phyloP scores from a whole-genome alignment of 306 rosid genomes.

The Malus sieversii region DNA sequence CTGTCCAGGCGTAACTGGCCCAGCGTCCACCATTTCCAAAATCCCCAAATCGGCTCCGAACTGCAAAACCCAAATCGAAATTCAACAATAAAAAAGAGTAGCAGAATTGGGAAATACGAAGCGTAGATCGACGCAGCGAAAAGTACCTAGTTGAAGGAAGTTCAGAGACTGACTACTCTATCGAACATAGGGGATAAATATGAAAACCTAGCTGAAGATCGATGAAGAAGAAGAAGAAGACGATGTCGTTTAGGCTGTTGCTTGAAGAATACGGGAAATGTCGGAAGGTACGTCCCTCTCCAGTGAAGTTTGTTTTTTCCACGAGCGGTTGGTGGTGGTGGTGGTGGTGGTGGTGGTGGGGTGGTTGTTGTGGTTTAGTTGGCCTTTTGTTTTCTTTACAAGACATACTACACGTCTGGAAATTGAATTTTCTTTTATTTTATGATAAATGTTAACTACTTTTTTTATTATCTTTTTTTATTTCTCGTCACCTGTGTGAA shows the following conservation, averaged over 20 bases:
- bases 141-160: constrained; percentile 24
- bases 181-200: constrained; percentile 31
- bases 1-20: constrained; percentile 76
- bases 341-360: background rate
- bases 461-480: accelerated
- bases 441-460: no score
- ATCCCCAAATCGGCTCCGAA: constrained; percentile 33
- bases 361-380: background rate
- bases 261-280: constrained; percentile 77
- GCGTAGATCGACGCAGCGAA: constrained; percentile 23
- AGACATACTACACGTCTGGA: no score
- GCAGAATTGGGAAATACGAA: constrained; percentile 15
- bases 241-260: constrained; percentile 32
- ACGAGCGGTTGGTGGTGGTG: constrained; percentile 10
- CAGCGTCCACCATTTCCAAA: constrained; percentile 58
- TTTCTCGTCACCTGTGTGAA: no score
- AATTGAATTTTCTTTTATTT: no score
- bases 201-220: constrained; percentile 25
- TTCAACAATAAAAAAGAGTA: background rate
- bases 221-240: constrained; percentile 19
- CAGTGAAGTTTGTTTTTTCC: constrained; percentile 8
- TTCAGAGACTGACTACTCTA: constrained; percentile 7
- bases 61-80: constrained; percentile 19
- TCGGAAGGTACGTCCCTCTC: constrained; percentile 72
- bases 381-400: constrained; percentile 18